Conservation (phyloP, 2,329 filamentous ascomycete species). For the Aureobasidium musti region DNA sequence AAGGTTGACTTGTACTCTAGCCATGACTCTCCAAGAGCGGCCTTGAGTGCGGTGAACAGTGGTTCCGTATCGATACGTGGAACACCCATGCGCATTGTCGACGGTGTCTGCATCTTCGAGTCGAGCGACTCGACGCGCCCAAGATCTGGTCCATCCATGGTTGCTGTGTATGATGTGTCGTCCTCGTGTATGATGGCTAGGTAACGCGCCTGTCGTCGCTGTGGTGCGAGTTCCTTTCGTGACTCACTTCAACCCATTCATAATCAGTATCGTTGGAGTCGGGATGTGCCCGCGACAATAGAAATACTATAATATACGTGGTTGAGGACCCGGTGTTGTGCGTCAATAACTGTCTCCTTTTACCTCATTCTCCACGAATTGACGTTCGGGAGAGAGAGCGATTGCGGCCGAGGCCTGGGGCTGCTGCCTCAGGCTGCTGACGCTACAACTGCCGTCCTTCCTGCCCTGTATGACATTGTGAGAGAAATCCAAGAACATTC, state of each 20-base stretch:
- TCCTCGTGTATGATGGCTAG: neutral
- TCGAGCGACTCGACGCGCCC: slow-evolving; percentile 20
- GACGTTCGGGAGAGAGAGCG: slow-evolving; percentile 15
- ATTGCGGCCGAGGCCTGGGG: slow-evolving; percentile 12
- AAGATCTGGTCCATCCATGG: slow-evolving; percentile 24
- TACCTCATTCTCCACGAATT: slow-evolving; percentile 10
- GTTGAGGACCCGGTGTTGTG: neutral
- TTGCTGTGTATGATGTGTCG: neutral
- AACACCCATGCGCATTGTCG: slow-evolving; percentile 46
- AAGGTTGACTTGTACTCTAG: slow-evolving; percentile 61
- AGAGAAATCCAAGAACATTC: neutral
- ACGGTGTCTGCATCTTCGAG: slow-evolving; percentile 32
- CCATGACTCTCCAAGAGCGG: slow-evolving; percentile 61
- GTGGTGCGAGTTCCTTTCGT: neutral
- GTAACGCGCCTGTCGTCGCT: neutral
- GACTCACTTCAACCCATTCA: neutral
- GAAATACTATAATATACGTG: neutral
- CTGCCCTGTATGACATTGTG: neutral
- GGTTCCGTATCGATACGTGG: slow-evolving; percentile 65
- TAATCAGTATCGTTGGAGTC: slow-evolving; percentile 8
- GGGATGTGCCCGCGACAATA: neutral
- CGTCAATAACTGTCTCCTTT: slow-evolving; percentile 3
- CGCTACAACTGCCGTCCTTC: neutral
- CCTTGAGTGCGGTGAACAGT: slow-evolving; percentile 62
- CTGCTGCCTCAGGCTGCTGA: neutral